Conservation (phyloP, 1,284 basidiomycete species). For the Xerocomus cyaneibrunnescens region DNA sequence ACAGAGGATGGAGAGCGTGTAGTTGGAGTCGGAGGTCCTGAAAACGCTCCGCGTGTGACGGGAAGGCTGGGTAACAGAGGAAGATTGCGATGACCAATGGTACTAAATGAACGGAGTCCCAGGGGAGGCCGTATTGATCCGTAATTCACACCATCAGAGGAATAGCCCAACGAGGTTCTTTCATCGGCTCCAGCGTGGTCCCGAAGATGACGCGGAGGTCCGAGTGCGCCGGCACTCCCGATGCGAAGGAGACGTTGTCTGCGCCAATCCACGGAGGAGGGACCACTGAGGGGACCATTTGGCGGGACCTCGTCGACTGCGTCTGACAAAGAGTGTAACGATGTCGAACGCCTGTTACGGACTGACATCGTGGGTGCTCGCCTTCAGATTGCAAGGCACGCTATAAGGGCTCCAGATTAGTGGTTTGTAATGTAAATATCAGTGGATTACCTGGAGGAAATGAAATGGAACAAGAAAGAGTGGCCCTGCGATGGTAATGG, state of each 20-base stretch:
- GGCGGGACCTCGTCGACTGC: slow-evolving; percentile 11
- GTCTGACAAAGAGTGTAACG: slow-evolving; percentile 20
- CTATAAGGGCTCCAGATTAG: neutral
- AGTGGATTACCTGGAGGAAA: neutral
- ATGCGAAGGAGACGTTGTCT: slow-evolving; percentile 35
- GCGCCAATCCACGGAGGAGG: slow-evolving; percentile 34
- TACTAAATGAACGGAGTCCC: slow-evolving; percentile 13
- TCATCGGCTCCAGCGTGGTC: slow-evolving; percentile 16
- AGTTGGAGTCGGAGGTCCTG: slow-evolving; percentile 21
- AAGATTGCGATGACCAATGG: slow-evolving; percentile 8
- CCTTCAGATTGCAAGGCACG: neutral
- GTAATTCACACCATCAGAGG: slow-evolving; percentile 11
- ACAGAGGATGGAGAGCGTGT: slow-evolving; percentile 17
- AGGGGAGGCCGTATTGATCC: slow-evolving; percentile 18
- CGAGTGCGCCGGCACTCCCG: slow-evolving; percentile 8
- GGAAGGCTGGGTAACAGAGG: slow-evolving; percentile 12
- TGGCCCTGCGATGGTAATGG: neutral
- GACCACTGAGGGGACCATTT: slow-evolving; percentile 28
- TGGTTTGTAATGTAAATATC: neutral
- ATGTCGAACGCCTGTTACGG: slow-evolving; percentile 19
- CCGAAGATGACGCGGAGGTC: neutral
- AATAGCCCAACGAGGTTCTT: slow-evolving; percentile 18
- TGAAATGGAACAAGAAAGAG: neutral
- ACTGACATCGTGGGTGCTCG: slow-evolving; percentile 19
- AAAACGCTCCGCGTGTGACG: slow-evolving; percentile 12